These are phyloP conservation scores for Umbelopsis ramanniana DNA, from an alignment of 192 early-diverging fungal species.

Conservation along the genomic window DNA sequence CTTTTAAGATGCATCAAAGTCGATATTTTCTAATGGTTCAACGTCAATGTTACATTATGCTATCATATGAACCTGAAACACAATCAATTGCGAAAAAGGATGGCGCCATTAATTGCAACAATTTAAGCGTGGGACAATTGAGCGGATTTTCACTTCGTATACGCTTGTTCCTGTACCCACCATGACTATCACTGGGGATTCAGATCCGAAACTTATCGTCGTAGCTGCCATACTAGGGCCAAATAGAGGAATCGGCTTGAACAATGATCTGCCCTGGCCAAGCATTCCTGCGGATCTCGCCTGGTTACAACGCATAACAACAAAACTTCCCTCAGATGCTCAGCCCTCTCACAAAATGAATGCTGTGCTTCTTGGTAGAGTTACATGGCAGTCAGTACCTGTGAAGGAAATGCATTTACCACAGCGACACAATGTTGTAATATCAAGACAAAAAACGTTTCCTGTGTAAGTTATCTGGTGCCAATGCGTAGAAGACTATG, in stretches of 20 bases:
- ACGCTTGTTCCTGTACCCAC: background rate
- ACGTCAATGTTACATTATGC: background rate
- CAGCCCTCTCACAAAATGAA: constrained; percentile 18
- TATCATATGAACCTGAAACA: constrained; percentile 23
- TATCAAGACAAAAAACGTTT: background rate
- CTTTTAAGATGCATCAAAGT: background rate
- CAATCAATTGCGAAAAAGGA: constrained; percentile 5
- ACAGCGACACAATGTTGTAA: constrained; percentile 3
- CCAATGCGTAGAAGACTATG: background rate
- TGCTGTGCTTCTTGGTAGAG: constrained; percentile 9
- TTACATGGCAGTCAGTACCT: constrained; percentile 16
- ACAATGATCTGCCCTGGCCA: constrained; percentile 13
- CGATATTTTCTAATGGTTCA: too few species aligned
- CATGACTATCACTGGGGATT: background rate
- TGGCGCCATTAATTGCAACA: too few species aligned
- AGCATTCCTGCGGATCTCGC: background rate
- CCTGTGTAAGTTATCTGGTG: constrained; percentile 5
- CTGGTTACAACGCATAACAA: constrained; percentile 12
- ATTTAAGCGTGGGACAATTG: constrained; percentile 8
- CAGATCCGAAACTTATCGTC: background rate
- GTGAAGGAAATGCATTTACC: constrained; percentile 17
- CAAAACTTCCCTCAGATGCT: constrained; percentile 1
- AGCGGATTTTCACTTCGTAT: background rate
- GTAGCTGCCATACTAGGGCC: constrained; percentile 16
- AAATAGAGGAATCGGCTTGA: background rate